Percentiles rank a stretch among this genome's conserved stretches.
These are phyloP conservation scores for Solanum ossicruentum DNA, from an alignment of 257 asterid species.

Conservation along the genomic window DNA sequence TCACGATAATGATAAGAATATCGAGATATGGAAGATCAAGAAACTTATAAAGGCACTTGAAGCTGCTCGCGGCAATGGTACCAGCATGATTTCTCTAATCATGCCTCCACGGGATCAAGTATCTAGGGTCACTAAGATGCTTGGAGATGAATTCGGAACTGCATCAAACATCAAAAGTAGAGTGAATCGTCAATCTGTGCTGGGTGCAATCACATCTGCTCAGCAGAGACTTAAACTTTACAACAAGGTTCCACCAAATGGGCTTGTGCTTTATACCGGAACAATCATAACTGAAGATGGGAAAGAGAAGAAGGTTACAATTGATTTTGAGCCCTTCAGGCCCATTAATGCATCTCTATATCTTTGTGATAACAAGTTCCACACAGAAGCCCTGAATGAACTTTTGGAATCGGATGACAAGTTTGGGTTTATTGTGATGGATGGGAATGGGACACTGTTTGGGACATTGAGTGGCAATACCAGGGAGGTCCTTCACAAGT, in stretches of 20 bases:
- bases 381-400: slow-evolving; percentile 20
- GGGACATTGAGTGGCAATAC: slow-evolving; percentile 35
- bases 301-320: slow-evolving; percentile 30
- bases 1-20: slow-evolving; percentile 24
- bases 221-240: slow-evolving; percentile 29
- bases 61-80: slow-evolving; percentile 37
- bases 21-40: slow-evolving; percentile 33
- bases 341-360: slow-evolving; percentile 28
- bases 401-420: slow-evolving; percentile 23
- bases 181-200: slow-evolving; percentile 32
- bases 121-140: slow-evolving; percentile 29
- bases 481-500: slow-evolving; percentile 29
- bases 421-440: slow-evolving; percentile 30
- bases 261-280: slow-evolving; percentile 32
- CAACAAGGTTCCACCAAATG: slow-evolving; percentile 29
- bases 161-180: slow-evolving; percentile 32
- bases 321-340: slow-evolving; percentile 31
- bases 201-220: slow-evolving; percentile 36
- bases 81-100: slow-evolving; percentile 34
- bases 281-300: slow-evolving; percentile 33
- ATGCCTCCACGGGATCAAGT: slow-evolving; percentile 38
- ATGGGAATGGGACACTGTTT: slow-evolving; percentile 31
- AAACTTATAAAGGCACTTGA: slow-evolving; percentile 27
- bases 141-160: slow-evolving; percentile 35
- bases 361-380: slow-evolving; percentile 26